A percentile compares a stretch with the other conserved stretches of the same genome.
Evolutionary conservation across 176 grass and related monocot species (phyloP).

Genomic region (Alopecurus myosuroides): DNA sequence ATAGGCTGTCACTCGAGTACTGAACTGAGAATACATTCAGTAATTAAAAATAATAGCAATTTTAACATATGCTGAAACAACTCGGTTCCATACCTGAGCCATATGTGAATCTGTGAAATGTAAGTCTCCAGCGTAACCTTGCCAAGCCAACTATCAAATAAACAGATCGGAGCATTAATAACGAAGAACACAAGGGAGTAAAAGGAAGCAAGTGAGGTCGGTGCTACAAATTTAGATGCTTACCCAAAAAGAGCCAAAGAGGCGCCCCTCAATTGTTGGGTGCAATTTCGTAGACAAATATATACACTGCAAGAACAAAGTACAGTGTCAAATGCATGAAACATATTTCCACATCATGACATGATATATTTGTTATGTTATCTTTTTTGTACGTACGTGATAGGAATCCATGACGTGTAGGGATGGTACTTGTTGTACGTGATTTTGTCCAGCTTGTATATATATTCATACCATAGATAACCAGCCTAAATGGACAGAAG

Average conservation of each 20-base stretch:
- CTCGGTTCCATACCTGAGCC: conserved; percentile 57
- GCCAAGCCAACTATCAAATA: conserved; percentile 82
- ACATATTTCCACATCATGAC: background rate
- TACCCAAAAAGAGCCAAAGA: conserved; percentile 90
- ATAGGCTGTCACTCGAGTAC: background rate
- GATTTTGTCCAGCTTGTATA: conserved; percentile 94
- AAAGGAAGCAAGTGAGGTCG: background rate
- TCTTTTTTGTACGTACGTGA: conserved; percentile 59
- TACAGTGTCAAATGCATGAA: conserved; percentile 19
- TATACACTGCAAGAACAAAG: conserved; percentile 64
- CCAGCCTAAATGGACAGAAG: conserved; percentile 51
- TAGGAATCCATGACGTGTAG: conserved; percentile 99
- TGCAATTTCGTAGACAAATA: conserved; percentile 86
- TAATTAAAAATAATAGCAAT: background rate
- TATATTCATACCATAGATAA: conserved; percentile 94
- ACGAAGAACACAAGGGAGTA: background rate
- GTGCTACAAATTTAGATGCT: conserved; percentile 22
- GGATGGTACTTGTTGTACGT: conserved; percentile 99
- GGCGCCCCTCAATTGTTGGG: conserved; percentile 71
- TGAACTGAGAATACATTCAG: background rate
- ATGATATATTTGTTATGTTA: background rate
- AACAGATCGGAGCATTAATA: background rate
- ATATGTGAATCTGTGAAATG: conserved; percentile 96
- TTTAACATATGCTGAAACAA: background rate
- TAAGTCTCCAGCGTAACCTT: conserved; percentile 97